Conservation (phyloP, 192 early-diverging fungal species). For the Podila epicladia region DNA sequence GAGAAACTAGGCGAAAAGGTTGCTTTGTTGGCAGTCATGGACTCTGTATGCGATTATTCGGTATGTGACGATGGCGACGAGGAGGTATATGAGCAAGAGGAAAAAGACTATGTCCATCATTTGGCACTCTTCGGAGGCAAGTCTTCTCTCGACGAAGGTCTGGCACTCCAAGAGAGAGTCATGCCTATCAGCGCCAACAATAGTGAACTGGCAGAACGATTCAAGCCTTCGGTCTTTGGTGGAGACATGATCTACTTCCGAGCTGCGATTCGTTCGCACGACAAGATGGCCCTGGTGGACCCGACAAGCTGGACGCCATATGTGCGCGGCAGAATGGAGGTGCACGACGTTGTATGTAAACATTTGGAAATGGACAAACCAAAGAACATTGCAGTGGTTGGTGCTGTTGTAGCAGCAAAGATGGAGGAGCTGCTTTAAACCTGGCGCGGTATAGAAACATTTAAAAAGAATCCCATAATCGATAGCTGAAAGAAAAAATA, state of each 20-base stretch:
- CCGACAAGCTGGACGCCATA: conserved; percentile 4
- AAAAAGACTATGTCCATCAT: conserved; percentile 2
- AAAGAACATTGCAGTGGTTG: conserved; percentile 5
- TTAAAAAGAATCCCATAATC: not conserved
- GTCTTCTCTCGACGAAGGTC: not conserved
- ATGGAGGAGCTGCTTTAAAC: not conserved
- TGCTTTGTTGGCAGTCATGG: conserved; percentile 11
- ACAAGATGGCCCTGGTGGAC: conserved; percentile 1
- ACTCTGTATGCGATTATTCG: conserved; percentile 4
- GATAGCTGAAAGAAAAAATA: too few relatives aligned
- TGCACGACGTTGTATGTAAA: conserved; percentile 2
- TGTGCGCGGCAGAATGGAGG: conserved; percentile 4
- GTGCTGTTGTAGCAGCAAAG: conserved; percentile 6
- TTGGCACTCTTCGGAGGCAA: conserved; percentile 1
- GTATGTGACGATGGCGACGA: conserved; percentile 3
- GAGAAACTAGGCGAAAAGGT: conserved; percentile 14
- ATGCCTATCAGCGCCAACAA: not conserved
- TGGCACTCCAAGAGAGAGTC: conserved; percentile 4
- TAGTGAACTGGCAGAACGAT: conserved; percentile 5
- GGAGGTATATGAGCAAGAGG: conserved; percentile 3
- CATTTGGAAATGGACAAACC: conserved; percentile 5
- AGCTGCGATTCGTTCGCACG: conserved; percentile 3
- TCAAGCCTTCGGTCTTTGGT: conserved; percentile 6
- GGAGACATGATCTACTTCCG: conserved; percentile 1
- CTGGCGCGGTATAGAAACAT: not conserved